Conservation (phyloP, 208 protist species). For the Acanthamoeba lenticulata region DNA sequence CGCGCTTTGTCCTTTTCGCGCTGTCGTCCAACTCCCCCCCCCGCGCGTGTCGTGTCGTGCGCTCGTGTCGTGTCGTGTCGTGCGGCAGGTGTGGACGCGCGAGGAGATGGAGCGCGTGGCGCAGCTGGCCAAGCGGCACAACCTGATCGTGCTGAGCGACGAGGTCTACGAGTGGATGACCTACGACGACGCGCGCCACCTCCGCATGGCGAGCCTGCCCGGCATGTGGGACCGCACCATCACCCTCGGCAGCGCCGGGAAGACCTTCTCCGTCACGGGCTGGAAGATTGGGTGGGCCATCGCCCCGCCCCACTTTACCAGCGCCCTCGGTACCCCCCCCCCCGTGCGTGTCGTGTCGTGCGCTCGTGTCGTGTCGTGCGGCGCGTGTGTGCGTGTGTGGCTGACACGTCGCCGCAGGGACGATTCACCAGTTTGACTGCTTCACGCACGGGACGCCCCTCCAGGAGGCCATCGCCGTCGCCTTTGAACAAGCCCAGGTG, state of each 20-base stretch:
- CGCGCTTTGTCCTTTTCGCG: constrained; percentile 74
- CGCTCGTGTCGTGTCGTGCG: neutral
- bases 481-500: constrained; percentile 82
- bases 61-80: too few species aligned
- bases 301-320: constrained; percentile 68
- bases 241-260: constrained; percentile 90
- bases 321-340: too few species aligned
- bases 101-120: constrained; percentile 88
- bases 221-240: constrained; percentile 93
- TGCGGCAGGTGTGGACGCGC: constrained; percentile 19
- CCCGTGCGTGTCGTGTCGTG: too few species aligned
- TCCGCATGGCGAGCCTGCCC: constrained; percentile 70
- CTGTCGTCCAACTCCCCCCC: constrained; percentile 55
- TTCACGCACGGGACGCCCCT: constrained; percentile 91
- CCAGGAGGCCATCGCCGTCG: constrained; percentile 90
- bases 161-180: constrained; percentile 91
- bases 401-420: neutral
- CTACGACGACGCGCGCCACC: constrained; percentile 81
- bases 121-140: constrained; percentile 85
- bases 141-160: constrained; percentile 71
- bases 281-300: constrained; percentile 94
- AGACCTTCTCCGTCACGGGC: constrained; percentile 94
- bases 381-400: neutral
- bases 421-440: constrained; percentile 88
- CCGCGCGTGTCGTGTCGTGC: too few species aligned